These are phyloP conservation scores for Gracilaria gracilis DNA, from an alignment of 23 red algal genomes.

Conservation along the genomic window DNA sequence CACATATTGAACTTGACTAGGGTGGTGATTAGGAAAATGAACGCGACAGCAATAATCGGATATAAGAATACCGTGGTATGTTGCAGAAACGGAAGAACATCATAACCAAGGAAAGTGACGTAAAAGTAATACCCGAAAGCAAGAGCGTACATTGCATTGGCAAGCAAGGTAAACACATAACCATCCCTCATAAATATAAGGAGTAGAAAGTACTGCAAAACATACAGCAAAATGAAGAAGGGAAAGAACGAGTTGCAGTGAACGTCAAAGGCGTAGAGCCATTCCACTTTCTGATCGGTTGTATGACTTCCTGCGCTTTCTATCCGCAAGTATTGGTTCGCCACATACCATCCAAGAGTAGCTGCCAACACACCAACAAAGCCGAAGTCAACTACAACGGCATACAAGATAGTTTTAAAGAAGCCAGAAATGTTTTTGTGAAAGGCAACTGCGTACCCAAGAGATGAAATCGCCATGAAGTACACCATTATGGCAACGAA, in stretches of 20 bases:
- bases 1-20: constrained; percentile 70
- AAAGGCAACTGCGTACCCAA: constrained; percentile 86
- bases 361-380: constrained; percentile 67
- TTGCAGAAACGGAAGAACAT: constrained; percentile 88
- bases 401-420: constrained; percentile 67
- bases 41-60: constrained; percentile 52
- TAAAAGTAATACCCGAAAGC: constrained; percentile 83
- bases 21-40: constrained; percentile 41
- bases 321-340: constrained; percentile 82
- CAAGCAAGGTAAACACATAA: constrained; percentile 44
- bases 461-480: constrained; percentile 80
- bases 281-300: constrained; percentile 86
- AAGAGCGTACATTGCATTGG: constrained; percentile 64
- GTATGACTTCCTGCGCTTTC: constrained; percentile 66
- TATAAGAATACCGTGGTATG: constrained; percentile 89
- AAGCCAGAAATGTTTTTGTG: constrained; percentile 65
- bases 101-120: constrained; percentile 95
- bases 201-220: constrained; percentile 84
- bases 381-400: constrained; percentile 77
- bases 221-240: constrained; percentile 82
- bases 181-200: constrained; percentile 77
- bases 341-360: constrained; percentile 75
- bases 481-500: constrained; percentile 88
- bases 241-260: constrained; percentile 97
- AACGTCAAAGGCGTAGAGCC: constrained; percentile 98